These are phyloP conservation scores for Lignosus rhinocerotis DNA, from an alignment of 1,284 basidiomycete species.

Conservation along the genomic window DNA sequence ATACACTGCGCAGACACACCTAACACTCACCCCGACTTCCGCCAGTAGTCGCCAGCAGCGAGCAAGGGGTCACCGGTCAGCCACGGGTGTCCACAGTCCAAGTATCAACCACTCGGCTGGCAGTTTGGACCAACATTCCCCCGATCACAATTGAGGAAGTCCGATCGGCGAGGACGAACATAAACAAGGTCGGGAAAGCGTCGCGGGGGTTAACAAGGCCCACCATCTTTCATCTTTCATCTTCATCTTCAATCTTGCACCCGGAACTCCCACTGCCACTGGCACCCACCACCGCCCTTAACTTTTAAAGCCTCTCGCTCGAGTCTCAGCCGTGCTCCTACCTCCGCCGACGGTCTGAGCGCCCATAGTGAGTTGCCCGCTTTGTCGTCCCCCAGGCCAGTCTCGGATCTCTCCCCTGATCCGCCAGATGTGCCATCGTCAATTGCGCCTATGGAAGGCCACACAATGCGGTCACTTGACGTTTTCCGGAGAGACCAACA, in stretches of 20 bases:
- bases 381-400: slow-evolving; percentile 16
- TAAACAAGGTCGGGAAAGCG: slow-evolving; percentile 10
- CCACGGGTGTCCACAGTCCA: no score
- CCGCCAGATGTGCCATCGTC: slow-evolving; percentile 62
- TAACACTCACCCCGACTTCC: no score
- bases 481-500: slow-evolving; percentile 46
- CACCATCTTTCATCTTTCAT: slow-evolving; percentile 14
- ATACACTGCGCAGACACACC: no score
- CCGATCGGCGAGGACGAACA: slow-evolving; percentile 21
- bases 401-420: slow-evolving; percentile 10
- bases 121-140: slow-evolving; percentile 23
- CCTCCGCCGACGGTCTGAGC: slow-evolving; percentile 61
- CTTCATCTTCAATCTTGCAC: background rate
- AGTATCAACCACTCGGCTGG: slow-evolving; percentile 15
- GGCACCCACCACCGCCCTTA: slow-evolving; percentile 3
- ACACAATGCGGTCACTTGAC: slow-evolving; percentile 54
- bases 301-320: background rate
- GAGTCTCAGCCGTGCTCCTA: slow-evolving; percentile 42
- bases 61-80: no score
- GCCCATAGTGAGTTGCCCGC: slow-evolving; percentile 28
- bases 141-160: slow-evolving; percentile 22
- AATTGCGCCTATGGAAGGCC: slow-evolving; percentile 53
- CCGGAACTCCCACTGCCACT: slow-evolving; percentile 20
- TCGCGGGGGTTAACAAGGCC: background rate
- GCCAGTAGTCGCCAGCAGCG: no score